Conservation (phyloP, 129 eudicot genomes). For the Artemisia argyi region DNA sequence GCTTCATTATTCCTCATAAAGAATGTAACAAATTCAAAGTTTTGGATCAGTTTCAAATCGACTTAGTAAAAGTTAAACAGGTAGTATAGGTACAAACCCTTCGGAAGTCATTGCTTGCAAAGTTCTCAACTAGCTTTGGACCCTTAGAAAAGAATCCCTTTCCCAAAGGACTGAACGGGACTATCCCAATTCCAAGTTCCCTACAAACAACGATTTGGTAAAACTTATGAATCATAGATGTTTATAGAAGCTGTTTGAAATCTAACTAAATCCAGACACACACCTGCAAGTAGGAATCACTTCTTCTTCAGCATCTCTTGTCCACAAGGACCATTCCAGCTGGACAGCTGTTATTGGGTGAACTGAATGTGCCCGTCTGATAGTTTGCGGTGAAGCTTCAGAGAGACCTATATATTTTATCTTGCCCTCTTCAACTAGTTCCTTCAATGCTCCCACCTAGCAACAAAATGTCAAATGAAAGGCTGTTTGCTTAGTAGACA, state of each 20-base stretch:
- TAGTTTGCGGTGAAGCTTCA: slow-evolving; percentile 62
- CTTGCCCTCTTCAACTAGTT: slow-evolving; percentile 61
- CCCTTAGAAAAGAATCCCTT: slow-evolving; percentile 58
- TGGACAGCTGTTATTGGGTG: slow-evolving; percentile 64
- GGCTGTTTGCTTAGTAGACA: neutral
- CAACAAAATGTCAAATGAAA: slow-evolving; percentile 1
- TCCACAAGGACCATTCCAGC: slow-evolving; percentile 69
- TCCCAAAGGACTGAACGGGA: slow-evolving; percentile 57
- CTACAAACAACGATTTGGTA: slow-evolving; percentile 23
- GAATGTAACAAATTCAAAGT: neutral
- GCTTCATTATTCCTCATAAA: neutral
- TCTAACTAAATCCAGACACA: slow-evolving; percentile 7
- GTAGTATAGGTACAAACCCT: slow-evolving; percentile 37
- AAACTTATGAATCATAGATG: neutral
- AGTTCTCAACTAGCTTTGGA: slow-evolving; percentile 49
- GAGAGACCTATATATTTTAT: slow-evolving; percentile 61
- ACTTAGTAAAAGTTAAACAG: neutral
- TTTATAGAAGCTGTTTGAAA: neutral
- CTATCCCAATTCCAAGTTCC: slow-evolving; percentile 67
- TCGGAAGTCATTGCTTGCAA: slow-evolving; percentile 38
- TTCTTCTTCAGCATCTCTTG: slow-evolving; percentile 60
- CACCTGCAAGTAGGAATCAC: slow-evolving; percentile 66
- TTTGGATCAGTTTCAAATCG: neutral
- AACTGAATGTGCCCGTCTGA: slow-evolving; percentile 59
- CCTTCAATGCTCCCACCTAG: slow-evolving; percentile 61